Evolutionary conservation across 192 early-diverging fungal species (phyloP), one percentile per base, ranked within the genome.

Genomic region (Coemansia sp.): DNA sequence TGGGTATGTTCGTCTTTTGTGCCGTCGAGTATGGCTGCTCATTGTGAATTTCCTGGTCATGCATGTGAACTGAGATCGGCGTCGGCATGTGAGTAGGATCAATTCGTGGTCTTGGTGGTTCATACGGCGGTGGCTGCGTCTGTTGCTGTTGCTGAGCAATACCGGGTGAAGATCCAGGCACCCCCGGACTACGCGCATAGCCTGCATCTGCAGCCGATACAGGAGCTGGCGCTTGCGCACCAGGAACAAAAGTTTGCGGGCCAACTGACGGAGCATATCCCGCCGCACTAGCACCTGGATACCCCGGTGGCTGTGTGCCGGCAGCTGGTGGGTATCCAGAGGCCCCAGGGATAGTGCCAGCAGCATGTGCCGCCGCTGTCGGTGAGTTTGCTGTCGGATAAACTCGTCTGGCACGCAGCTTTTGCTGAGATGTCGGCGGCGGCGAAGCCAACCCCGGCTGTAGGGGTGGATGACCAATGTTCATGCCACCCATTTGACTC

Each of bases 31-130:
- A 99, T 9, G 88, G 83, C 56, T 85, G 68, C 23, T 83, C 80
- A 39, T 80, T 82, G 75, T 91, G 91, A 7, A 83, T 54, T 22
- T 84, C 71, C 68, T 96, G 94, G 71, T 99, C 95, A 19, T 78
- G 74, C 57, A 88, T 87, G 61, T 95, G 94, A 32, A 95, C 94
- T 22, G 84, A 79, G 9, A 94, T 84, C 22, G 96, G 95, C 21
- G 90, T 89, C 19, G 97, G 97, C 59, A 99, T 93, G 66, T 95
- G 92, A 80, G 93, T 91, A 2, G 96, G 95, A 70, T 99, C 94
- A 56, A 99, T 99, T 19, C 87, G 85, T 23, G 89, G 76, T 82
- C 76, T 74, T 17, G 66, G 66, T 29, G 71, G 79, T 62, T 72
- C 72, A 17, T 66, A 72, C 10, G 72, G 75, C 46, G 71, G 68